Evolutionary conservation across 305 asterid species (phyloP), one percentile per base, ranked within the genome.

Genomic region (Fraxinus nigra): DNA sequence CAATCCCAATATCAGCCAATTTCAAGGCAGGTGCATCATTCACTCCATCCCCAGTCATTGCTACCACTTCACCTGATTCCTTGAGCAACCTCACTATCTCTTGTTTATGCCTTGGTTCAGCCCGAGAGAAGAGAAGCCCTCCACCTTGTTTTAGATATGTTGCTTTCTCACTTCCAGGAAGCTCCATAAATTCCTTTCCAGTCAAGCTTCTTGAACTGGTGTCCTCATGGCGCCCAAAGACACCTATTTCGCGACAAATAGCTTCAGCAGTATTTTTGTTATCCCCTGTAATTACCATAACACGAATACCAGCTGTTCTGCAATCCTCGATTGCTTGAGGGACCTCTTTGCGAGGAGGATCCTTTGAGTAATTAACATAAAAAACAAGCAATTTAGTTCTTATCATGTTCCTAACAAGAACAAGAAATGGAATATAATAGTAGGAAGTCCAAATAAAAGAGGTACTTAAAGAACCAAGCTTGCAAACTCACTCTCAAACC

Each of bases 31-130:
- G 98, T 63, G 97, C 98, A 87, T 94, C 98, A 78, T 94, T 94
- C 83, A 94, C 98, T 63, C 98, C 98, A 90, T 94, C 98, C 37
- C 97, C 98, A 20, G 98, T 94, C 98, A 94, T 94, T 33, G 98
- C 98, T 51, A 94, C 98, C 48, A 94, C 98, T 88, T 94, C 98
- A 82, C 98, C 98, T 9, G 84, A 94, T 81, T 91, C 97, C 91
- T 93, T 94, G 65, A 94, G 95, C 89, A 94, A 82, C 89, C 93
- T 94, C 89, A 94, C 97, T 78, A 94, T 94, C 76, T 94, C 97
- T 89, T 94, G 98, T 79, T 94, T 93, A 84, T 94, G 98, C 84
- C 94, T 91, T 78, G 98, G 98, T 85, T 94, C 98, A 84, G 98
- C 98, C 89, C 98, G 90, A n/a, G 97, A 94, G 89, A 94, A 94